Evolutionary conservation across 2,329 filamentous ascomycete species (phyloP), one percentile per base, ranked within the genome.

Genomic region (Hypoxylon sp.): DNA sequence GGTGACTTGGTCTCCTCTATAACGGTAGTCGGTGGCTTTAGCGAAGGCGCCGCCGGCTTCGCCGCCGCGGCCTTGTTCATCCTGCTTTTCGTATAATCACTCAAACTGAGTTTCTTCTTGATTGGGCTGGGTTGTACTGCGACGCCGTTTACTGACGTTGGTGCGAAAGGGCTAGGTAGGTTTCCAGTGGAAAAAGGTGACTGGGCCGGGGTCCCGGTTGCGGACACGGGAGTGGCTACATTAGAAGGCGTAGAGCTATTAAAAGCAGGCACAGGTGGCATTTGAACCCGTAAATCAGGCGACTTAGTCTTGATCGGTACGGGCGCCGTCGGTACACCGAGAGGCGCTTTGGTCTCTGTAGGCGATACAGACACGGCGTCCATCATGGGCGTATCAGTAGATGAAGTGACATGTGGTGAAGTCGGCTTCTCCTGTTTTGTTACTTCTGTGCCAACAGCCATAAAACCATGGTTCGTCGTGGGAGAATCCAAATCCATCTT

Each of bases 91-190:
- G 83, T 86, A 73, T 91, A 91, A 73, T 91, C 89, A 73, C 88
- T 90, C 1, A 91, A 77, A 68, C 87, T 90, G 38, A 91, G 79
- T 77, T 90, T 91, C 82, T 91, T 91, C 79, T 90, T 90, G 32
- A 88, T 80, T 2, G 89, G 89, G 68, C 87, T 90, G 2, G 87
- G 86, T 21, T 83, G 82, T 9, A 82, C 82, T 5, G 76, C 76
- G 7, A 80, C 71, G 13, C 84, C 82, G 61, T 85, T 87, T 34
- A 82, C 74, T 0, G 79, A 72, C 0, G 81, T 68, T 5, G 81
- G 74, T 3, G 79, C 74, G 57, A 88, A 85, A 0, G 85, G 80
- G 50, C 79, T 84, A 0, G 82, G 70, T 32, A 82, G 73, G 58
- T 75, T 80, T 25, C 73, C 73, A 2, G 79, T 72, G 1, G 82